Evolutionary conservation across 2,329 filamentous ascomycete genomes (phyloP).

Genomic region (Venturia pyrina): DNA sequence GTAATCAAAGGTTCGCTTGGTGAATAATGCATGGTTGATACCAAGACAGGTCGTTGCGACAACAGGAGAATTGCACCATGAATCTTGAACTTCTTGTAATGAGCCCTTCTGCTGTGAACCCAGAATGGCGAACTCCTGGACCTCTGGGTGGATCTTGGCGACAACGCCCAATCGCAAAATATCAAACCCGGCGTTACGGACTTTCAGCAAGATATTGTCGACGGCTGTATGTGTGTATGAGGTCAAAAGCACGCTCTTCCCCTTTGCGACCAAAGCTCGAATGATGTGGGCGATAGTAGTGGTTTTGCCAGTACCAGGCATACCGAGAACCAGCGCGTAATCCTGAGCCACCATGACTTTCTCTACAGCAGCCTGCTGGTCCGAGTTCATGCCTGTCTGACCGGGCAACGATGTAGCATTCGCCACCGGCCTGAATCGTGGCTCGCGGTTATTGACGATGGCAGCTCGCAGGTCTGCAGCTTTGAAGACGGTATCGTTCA

Average conservation of each 20-base stretch:
- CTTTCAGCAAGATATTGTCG: constrained; percentile 93
- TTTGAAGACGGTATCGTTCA: constrained; percentile 67
- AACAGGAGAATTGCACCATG: constrained; percentile 77
- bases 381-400: constrained; percentile 64
- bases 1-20: constrained; percentile 85
- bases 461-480: constrained; percentile 64
- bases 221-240: constrained; percentile 97
- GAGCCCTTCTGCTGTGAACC: constrained; percentile 62
- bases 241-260: constrained; percentile 85
- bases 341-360: constrained; percentile 95
- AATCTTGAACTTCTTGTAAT: constrained; percentile 72
- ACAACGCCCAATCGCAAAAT: constrained; percentile 77
- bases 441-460: constrained; percentile 66
- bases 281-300: constrained; percentile 98
- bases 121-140: constrained; percentile 74
- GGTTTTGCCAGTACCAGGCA: constrained; percentile 97
- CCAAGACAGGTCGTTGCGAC: constrained; percentile 93
- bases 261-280: constrained; percentile 72
- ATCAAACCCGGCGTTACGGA: constrained; percentile 65
- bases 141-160: constrained; percentile 79
- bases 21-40: constrained; percentile 81
- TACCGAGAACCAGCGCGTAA: constrained; percentile 93
- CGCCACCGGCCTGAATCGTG: constrained; percentile 58
- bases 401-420: constrained; percentile 54
- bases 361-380: constrained; percentile 76